A percentile compares a stretch with the other conserved stretches of the same genome.
phyloP scores from a whole-genome alignment of 1,284 basidiomycete genomes.

The Boletellus deceptivus region DNA sequence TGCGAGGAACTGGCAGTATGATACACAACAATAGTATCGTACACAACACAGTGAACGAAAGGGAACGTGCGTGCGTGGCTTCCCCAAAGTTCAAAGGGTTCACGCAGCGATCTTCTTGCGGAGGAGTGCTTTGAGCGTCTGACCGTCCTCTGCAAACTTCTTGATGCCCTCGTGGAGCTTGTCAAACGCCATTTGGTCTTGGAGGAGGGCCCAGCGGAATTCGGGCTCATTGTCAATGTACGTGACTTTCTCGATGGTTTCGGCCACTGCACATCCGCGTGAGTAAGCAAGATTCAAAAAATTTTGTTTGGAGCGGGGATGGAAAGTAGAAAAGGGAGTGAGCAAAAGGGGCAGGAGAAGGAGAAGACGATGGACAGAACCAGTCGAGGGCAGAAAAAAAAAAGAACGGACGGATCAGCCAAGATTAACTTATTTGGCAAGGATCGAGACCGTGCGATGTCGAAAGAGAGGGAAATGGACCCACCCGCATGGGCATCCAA shows the following conservation, averaged over 20 bases:
- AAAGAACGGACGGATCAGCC: constrained; percentile 3
- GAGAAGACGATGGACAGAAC: too few species aligned
- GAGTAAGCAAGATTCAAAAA: too few species aligned
- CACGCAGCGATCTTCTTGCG: constrained; percentile 64
- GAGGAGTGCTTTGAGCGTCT: constrained; percentile 84
- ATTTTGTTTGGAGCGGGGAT: neutral
- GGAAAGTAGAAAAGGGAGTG: neutral
- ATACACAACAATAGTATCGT: too few species aligned
- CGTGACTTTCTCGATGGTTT: constrained; percentile 74
- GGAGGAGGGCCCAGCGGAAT: constrained; percentile 91
- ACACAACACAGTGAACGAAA: too few species aligned
- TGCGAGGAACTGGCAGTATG: too few species aligned
- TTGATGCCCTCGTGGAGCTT: constrained; percentile 97
- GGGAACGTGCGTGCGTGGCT: too few species aligned
- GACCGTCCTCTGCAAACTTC: constrained; percentile 95
- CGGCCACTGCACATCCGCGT: constrained; percentile 39
- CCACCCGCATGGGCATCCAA: constrained; percentile 70
- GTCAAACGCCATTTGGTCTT: constrained; percentile 94
- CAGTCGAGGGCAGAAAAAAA: neutral
- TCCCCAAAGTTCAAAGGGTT: neutral
- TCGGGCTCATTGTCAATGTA: constrained; percentile 93
- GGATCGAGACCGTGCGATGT: constrained; percentile 8
- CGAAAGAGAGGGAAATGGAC: constrained; percentile 25
- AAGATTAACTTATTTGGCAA: neutral
- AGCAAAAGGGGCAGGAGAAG: neutral